A percentile compares a stretch with the other conserved stretches of the same genome.
phyloP scores from a whole-genome alignment of 192 early-diverging fungal genomes.

The Coemansia sp. region DNA sequence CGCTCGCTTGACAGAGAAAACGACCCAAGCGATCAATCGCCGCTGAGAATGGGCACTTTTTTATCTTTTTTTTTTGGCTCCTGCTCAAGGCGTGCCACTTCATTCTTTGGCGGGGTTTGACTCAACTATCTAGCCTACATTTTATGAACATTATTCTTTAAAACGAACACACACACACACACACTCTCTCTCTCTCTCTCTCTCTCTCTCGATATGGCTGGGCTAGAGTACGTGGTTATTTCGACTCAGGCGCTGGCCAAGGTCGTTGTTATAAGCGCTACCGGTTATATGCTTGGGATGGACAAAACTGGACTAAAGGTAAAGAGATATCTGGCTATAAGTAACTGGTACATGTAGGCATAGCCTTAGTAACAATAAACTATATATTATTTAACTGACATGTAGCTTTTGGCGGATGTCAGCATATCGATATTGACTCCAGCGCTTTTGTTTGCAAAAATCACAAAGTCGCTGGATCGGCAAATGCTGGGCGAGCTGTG shows the following conservation, averaged over 20 bases:
- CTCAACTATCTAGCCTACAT: not conserved
- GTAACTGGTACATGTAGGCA: not conserved
- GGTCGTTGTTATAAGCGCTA: slow-evolving; percentile 25
- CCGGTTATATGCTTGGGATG: slow-evolving; percentile 25
- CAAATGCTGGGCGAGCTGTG: slow-evolving; percentile 63
- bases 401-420: slow-evolving; percentile 44
- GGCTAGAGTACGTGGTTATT: slow-evolving; percentile 22
- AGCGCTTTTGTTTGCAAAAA: slow-evolving; percentile 72
- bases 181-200: too few species aligned
- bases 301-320: slow-evolving; percentile 28
- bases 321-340: not conserved
- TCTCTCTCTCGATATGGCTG: slow-evolving; percentile 14
- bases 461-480: slow-evolving; percentile 62
- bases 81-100: not conserved
- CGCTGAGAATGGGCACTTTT: not conserved
- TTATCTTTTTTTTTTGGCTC: not conserved
- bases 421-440: slow-evolving; percentile 72
- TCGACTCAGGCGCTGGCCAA: slow-evolving; percentile 32
- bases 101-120: not conserved
- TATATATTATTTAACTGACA: not conserved
- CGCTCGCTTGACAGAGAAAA: not conserved
- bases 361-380: not conserved
- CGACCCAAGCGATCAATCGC: not conserved
- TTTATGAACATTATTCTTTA: not conserved
- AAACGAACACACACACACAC: not conserved